These are phyloP conservation scores for Knoxdaviesia capensis DNA, from an alignment of 2,329 filamentous ascomycete species.

Conservation along the genomic window DNA sequence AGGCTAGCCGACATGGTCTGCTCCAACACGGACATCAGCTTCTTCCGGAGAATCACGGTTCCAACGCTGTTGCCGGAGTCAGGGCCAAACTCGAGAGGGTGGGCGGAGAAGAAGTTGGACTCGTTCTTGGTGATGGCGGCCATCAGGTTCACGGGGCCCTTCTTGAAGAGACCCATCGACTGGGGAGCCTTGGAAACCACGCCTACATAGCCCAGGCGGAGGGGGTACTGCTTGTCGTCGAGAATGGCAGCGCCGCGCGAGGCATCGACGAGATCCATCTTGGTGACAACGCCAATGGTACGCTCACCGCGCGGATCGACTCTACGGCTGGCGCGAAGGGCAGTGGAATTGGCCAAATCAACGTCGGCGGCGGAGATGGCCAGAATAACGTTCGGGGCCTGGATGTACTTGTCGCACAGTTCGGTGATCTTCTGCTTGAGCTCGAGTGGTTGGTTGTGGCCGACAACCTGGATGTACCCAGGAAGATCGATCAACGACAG, in stretches of 20 bases:
- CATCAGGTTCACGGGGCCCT: constrained; percentile 61
- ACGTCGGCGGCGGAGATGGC: constrained; percentile 96
- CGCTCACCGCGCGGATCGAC: constrained; percentile 89
- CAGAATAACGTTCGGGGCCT: constrained; percentile 85
- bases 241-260: constrained; percentile 59
- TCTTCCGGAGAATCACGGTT: constrained; percentile 73
- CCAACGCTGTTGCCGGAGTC: constrained; percentile 58
- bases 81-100: constrained; percentile 61
- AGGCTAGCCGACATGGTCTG: constrained; percentile 92
- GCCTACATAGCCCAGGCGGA: constrained; percentile 89
- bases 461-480: constrained; percentile 91
- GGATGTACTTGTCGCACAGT: constrained; percentile 96
- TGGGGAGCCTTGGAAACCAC: constrained; percentile 71
- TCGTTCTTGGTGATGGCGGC: constrained; percentile 76
- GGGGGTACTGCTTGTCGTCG: constrained; percentile 76
- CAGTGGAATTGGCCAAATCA: constrained; percentile 89
- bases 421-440: constrained; percentile 92
- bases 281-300: constrained; percentile 96
- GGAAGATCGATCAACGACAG: constrained; percentile 90
- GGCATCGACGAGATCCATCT: constrained; percentile 93
- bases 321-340: constrained; percentile 68
- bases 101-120: constrained; percentile 64
- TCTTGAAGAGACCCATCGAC: constrained; percentile 57
- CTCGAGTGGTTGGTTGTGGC: constrained; percentile 73
- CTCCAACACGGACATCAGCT: constrained; percentile 91